Evolutionary conservation across 306 rosid species (phyloP).

Genomic region (Pachyrhizus erosus): DNA sequence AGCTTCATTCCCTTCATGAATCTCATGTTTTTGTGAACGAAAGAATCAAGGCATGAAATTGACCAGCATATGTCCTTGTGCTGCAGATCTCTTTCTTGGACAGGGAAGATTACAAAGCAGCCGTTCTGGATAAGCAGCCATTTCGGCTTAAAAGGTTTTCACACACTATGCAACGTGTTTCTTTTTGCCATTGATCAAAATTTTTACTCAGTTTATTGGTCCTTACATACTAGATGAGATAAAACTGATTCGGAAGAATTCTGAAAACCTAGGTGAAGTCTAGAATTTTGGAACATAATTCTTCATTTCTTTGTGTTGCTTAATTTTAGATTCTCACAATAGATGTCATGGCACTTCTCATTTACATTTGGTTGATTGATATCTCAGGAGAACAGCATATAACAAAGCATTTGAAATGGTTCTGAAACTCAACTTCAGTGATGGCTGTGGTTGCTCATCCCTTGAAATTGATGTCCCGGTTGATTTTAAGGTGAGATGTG

Average conservation of each 20-base stretch:
- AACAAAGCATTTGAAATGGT: conserved; percentile 82
- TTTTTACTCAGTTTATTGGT: conserved; percentile 31
- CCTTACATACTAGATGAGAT: background rate
- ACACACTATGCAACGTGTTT: background rate
- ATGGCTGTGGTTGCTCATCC: conserved; percentile 81
- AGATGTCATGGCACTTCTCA: conserved; percentile 17
- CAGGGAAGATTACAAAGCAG: conserved; percentile 61
- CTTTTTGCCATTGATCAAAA: conserved; percentile 22
- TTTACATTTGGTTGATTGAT: conserved; percentile 48
- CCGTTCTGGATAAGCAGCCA: conserved; percentile 56
- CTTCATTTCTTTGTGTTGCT: conserved; percentile 2
- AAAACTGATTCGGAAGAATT: conserved; percentile 17
- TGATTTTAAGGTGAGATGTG: conserved; percentile 76
- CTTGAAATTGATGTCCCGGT: conserved; percentile 72
- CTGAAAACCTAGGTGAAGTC: conserved; percentile 12
- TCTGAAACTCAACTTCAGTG: conserved; percentile 80
- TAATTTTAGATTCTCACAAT: conserved; percentile 6
- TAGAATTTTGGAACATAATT: conserved; percentile 1
- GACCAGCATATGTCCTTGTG: conserved; percentile 33
- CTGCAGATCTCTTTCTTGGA: conserved; percentile 61
- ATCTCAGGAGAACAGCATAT: conserved; percentile 75
- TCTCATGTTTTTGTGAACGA: conserved; percentile 19
- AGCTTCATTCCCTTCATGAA: conserved; percentile 24
- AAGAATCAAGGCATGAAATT: conserved; percentile 11
- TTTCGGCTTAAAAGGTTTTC: conserved; percentile 62